phyloP scores from a whole-genome alignment of 148 eudicot genomes.

The Suaeda aralocaspica region DNA sequence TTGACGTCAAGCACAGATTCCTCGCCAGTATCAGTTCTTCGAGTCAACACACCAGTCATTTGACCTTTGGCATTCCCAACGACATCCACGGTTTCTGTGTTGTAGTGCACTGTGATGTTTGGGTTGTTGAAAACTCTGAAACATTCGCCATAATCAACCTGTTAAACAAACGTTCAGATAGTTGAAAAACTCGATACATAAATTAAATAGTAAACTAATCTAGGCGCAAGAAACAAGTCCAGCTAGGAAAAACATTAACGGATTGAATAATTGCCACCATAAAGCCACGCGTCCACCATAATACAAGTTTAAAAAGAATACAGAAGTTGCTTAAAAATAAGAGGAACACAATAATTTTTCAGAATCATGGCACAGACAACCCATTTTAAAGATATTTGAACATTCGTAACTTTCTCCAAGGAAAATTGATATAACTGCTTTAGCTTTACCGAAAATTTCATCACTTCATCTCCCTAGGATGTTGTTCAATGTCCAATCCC shows the following conservation, averaged over 20 bases:
- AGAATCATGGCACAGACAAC: too few relatives aligned
- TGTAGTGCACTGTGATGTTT: constrained; percentile 96
- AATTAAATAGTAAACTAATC: constrained; percentile 26
- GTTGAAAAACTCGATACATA: constrained; percentile 65
- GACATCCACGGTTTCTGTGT: constrained; percentile 88
- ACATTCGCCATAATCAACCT: constrained; percentile 99
- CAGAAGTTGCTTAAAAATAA: too few relatives aligned
- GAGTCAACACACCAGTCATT: constrained; percentile 80
- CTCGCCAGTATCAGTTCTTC: constrained; percentile 64
- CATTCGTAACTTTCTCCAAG: not conserved
- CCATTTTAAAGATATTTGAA: not conserved
- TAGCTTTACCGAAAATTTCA: not conserved
- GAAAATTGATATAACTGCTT: too few relatives aligned
- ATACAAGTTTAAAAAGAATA: not conserved
- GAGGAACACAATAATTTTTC: too few relatives aligned
- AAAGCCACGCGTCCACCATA: constrained; percentile 4
- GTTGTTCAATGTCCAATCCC: too few relatives aligned
- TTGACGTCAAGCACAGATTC: constrained; percentile 82
- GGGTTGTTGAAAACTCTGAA: constrained; percentile 99
- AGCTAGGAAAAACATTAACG: not conserved
- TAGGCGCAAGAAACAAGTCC: constrained; percentile 16
- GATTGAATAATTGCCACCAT: not conserved
- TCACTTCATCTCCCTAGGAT: not conserved
- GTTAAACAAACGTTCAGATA: constrained; percentile 98
- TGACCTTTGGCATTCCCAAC: constrained; percentile 87